Base-by-base conservation (phyloP, 1,139 yeast genomes). In the Nematodospora anomalae region DNA sequence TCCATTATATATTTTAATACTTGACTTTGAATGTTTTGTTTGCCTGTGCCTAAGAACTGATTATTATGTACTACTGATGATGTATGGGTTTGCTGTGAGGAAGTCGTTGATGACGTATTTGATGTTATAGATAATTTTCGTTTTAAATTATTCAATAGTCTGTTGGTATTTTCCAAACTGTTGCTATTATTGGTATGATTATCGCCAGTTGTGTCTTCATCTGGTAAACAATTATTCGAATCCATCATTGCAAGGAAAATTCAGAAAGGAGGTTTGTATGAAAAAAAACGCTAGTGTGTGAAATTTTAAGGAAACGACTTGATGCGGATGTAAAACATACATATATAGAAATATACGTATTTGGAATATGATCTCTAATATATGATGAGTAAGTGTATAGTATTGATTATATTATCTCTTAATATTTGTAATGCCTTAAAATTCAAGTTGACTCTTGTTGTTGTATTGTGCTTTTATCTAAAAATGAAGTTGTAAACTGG, bases 21-120 rank as follows among this genome's bases (percentile, higher is more conserved):
- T 21, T 53, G 51, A 39, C 62, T 56, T 35, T 57, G 60, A 32
- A 63, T 53, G 38, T 44, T 60, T 34, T 55, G 58, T 36, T 60
- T 62, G n/a, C 61, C 67, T 11, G 56, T 45, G 2, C 67, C 69
- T 16, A 44, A 40, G 35, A 53, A 45, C 35, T 50, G 50, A 35
- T 53, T 53, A 45, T 62, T 59, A 38, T 61, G 57, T 20, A 67
- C 52, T 24, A 67, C 68, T 16, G 68, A 60, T 22, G 55, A 57
- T 33, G 50, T 45, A 14, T 50, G 47, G 5, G 57, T 50, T 12
- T 52, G 50, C 32, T 50, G 50, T n/a, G 45, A 38, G 10, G 47
- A 45, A 3, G 46, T 32, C 6, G 37, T 37, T n/a, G 62, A 47
- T 3, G 47, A 45, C 16, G 43, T 42, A 16, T 59, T 45, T 35